Base-by-base conservation (phyloP, 257 asterid species). In the Coffea canephora region DNA sequence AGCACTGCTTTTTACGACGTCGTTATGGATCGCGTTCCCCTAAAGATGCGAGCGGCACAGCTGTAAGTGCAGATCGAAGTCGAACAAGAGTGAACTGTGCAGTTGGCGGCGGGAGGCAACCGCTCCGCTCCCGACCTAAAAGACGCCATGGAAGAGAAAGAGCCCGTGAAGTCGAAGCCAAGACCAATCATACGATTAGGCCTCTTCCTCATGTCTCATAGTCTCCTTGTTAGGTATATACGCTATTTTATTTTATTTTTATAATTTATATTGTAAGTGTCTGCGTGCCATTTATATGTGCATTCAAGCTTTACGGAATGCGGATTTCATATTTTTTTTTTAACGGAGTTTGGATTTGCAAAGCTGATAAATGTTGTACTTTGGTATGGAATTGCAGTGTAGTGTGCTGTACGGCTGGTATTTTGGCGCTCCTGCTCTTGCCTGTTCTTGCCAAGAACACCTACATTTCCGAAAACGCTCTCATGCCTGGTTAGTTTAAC, bases 391-490 rank as follows among this genome's bases (percentile, higher is more conserved):
- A 61, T 88, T 81, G 39, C 97, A 96, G 99, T 71, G 85, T 92
- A 72, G 77, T 90, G 62, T 92, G 97, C 86, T 91, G 92, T 83
- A 76, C 83, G 52, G 97, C 97, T 46, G 99, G 97, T 72, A 80
- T 94, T 79, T 41, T 92, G 39, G 89, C 96, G 73, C 97, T 96
- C 45, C 83, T 96, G 27, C 87, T 94, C 48, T 85, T 96, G 87
- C 98, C 99, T 25, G 85, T 88, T 87, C 97, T 94, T 45, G 97
- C 98, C 80, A 96, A 91, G 89, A 94, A 84, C 89, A 92, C 98
- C 50, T 94, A 94, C 83, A 83, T 94, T 61, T 92, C 97, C 34
- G 99, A 96, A 86, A 96, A 96, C 82, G 98, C 98, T 41, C 88
- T 96, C 74, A 96, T 96, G 97, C 98, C 98, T 79, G 97, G 99